phyloP scores from a whole-genome alignment of 306 rosid genomes.

The Lagenaria siceraria region DNA sequence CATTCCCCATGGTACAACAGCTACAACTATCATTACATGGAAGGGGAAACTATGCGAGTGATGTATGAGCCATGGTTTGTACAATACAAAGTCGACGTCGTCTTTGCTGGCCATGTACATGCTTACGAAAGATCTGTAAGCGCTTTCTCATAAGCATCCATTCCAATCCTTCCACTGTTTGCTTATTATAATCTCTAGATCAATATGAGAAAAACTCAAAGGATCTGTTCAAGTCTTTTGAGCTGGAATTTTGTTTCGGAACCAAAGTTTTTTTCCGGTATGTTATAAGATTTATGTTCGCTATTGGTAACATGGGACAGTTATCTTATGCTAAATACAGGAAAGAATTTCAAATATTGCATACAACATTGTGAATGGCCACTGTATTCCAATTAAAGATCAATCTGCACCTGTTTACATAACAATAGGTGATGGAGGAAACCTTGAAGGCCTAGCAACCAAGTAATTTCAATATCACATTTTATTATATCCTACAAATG shows the following conservation, averaged over 20 bases:
- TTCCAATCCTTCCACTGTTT: not conserved
- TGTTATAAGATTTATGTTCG: not conserved
- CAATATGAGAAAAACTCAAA: not conserved
- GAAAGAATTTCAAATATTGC: constrained; percentile 69
- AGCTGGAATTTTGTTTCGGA: not conserved
- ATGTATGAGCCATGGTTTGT: constrained; percentile 66
- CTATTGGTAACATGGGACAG: not conserved
- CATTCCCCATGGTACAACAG: constrained; percentile 50
- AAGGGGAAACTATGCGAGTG: constrained; percentile 89
- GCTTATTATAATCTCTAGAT: not conserved
- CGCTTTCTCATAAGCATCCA: not conserved
- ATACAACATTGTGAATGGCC: constrained; percentile 57
- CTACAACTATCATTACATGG: constrained; percentile 48
- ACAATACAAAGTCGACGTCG: constrained; percentile 63
- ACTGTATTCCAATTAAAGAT: constrained; percentile 53
- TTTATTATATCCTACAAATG: not conserved
- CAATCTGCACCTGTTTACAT: constrained; percentile 79
- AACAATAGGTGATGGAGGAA: constrained; percentile 91
- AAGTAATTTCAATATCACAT: constrained; percentile 37
- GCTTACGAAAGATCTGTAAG: constrained; percentile 88
- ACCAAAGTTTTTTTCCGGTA: not conserved
- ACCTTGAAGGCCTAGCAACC: constrained; percentile 73
- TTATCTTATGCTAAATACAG: constrained; percentile 21
- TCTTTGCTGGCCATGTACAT: constrained; percentile 84
- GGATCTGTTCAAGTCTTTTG: not conserved